phyloP scores from a whole-genome alignment of 1,139 yeast species.

The Hansenula lynferdii region DNA sequence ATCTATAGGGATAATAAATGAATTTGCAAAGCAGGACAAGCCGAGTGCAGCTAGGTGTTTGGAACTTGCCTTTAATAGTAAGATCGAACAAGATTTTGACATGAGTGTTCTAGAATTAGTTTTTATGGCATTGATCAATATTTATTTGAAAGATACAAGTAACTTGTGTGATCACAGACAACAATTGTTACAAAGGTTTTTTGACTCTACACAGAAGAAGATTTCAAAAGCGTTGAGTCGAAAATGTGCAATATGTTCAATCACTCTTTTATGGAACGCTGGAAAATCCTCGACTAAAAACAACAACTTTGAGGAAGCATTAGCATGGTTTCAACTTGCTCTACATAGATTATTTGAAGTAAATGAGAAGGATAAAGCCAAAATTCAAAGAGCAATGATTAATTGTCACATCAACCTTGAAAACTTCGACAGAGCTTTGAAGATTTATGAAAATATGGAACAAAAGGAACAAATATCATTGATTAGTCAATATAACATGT shows the following conservation, averaged over 20 bases:
- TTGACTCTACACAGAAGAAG: constrained; percentile 24
- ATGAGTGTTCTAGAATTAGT: constrained; percentile 21
- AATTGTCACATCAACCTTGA: constrained; percentile 19
- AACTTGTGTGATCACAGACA: constrained; percentile 7
- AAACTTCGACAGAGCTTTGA: constrained; percentile 13
- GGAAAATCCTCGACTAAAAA: constrained; percentile 23
- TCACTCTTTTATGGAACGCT: constrained; percentile 29
- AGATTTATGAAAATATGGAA: constrained; percentile 14
- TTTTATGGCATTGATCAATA: constrained; percentile 15
- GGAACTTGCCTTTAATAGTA: constrained; percentile 24
- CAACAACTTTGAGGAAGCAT: constrained; percentile 13
- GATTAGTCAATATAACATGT: constrained; percentile 26
- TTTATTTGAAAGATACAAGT: constrained; percentile 7
- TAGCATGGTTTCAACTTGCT: constrained; percentile 26
- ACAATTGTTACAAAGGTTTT: constrained; percentile 10
- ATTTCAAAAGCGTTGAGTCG: constrained; percentile 19
- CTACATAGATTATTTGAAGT: constrained; percentile 21
- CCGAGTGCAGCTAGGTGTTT: constrained; percentile 25
- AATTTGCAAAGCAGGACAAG: constrained; percentile 17
- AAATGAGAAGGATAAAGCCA: constrained; percentile 23
- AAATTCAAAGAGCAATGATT: constrained; percentile 26
- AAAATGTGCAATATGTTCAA: constrained; percentile 21
- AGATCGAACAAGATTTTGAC: constrained; percentile 16
- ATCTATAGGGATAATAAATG: constrained; percentile 18
- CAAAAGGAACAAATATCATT: constrained; percentile 14